Percentiles rank a stretch among this genome's conserved stretches.
phyloP scores from a whole-genome alignment of 495 filamentous ascomycete species.

The Daldinia decipiens region DNA sequence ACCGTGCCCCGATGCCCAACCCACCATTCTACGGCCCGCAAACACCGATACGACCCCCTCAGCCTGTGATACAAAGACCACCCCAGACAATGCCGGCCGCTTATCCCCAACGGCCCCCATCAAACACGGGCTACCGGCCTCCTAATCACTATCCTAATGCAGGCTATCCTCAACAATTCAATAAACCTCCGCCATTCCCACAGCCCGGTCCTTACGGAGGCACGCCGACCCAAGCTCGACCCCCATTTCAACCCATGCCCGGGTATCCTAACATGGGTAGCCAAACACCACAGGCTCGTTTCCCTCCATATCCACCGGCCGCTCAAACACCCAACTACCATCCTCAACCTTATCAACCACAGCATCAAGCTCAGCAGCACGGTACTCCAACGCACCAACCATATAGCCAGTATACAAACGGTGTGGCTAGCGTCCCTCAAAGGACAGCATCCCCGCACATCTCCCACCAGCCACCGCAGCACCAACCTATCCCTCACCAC shows the following conservation, averaged over 20 bases:
- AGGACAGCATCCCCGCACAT: constrained; percentile 47
- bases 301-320: constrained; percentile 47
- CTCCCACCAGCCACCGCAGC: constrained; percentile 46
- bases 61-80: constrained; percentile 40
- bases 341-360: constrained; percentile 39
- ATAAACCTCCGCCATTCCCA: constrained; percentile 45
- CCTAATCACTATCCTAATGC: constrained; percentile 42
- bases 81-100: constrained; percentile 45
- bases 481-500: constrained; percentile 38
- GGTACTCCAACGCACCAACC: constrained; percentile 46
- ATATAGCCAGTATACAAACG: constrained; percentile 45
- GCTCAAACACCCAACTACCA: constrained; percentile 45
- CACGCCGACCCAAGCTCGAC: constrained; percentile 45
- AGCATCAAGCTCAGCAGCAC: constrained; percentile 47
- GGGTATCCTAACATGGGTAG: constrained; percentile 52
- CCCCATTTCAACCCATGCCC: constrained; percentile 49
- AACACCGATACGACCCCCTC: constrained; percentile 53
- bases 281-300: constrained; percentile 38
- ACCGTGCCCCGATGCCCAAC: constrained; percentile 52
- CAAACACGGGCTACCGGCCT: constrained; percentile 44
- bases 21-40: constrained; percentile 54
- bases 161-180: constrained; percentile 49
- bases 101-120: constrained; percentile 48
- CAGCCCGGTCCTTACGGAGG: constrained; percentile 47
- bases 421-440: constrained; percentile 32